A percentile compares a stretch with the other conserved stretches of the same genome.
phyloP scores from a whole-genome alignment of 208 protist genomes.

The Leishmania major region DNA sequence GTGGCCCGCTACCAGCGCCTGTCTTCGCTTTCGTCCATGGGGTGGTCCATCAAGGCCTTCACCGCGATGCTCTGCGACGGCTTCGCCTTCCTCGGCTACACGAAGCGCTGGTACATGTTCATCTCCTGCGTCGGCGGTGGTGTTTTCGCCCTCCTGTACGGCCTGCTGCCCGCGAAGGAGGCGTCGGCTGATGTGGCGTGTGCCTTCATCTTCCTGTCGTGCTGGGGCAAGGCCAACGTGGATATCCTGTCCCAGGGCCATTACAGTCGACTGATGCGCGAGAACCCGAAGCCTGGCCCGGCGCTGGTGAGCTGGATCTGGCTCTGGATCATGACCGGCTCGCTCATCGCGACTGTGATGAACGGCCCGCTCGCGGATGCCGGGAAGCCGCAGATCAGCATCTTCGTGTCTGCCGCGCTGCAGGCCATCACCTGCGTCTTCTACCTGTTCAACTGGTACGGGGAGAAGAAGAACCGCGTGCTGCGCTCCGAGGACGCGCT shows the following conservation, averaged over 20 bases:
- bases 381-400: conserved; percentile 40
- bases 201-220: conserved; percentile 56
- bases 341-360: conserved; percentile 44
- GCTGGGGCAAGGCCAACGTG: conserved; percentile 61
- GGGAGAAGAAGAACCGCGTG: conserved; percentile 55
- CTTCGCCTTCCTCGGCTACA: conserved; percentile 72
- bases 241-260: conserved; percentile 78
- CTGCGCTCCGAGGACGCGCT: conserved; percentile 46
- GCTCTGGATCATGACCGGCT: conserved; percentile 50
- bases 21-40: conserved; percentile 36
- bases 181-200: conserved; percentile 35
- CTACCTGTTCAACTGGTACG: conserved; percentile 70
- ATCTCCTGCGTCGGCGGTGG: conserved; percentile 48
- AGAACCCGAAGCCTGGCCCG: conserved; percentile 42
- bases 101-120: conserved; percentile 75
- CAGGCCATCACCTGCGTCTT: conserved; percentile 59
- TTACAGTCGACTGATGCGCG: conserved; percentile 72
- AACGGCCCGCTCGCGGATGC: conserved; percentile 57
- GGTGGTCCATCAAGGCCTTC: conserved; percentile 73
- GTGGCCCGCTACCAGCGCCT: conserved; percentile 59
- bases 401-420: conserved; percentile 56
- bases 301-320: conserved; percentile 69
- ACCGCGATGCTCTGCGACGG: conserved; percentile 57
- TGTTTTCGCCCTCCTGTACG: conserved; percentile 45
- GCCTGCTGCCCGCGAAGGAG: conserved; percentile 41